phyloP scores from a whole-genome alignment of 495 filamentous ascomycete genomes.

The Hypomontagnella submonticulosa region DNA sequence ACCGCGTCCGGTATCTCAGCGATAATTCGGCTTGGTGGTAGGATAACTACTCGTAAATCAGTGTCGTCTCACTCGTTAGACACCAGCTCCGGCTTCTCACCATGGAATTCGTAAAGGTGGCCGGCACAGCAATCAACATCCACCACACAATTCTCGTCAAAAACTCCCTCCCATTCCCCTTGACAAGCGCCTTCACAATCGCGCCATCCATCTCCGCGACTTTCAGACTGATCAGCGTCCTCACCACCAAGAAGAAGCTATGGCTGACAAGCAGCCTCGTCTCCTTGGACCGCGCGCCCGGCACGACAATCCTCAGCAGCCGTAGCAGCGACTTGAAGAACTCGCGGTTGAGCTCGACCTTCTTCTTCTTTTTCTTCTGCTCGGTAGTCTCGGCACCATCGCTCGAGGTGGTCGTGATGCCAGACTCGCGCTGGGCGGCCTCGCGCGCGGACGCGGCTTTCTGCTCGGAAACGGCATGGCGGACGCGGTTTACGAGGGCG shows the following conservation, averaged over 20 bases:
- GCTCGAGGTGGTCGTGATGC: slow-evolving; percentile 60
- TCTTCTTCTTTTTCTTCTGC: slow-evolving; percentile 82
- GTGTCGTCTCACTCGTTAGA: not conserved
- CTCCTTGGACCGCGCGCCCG: slow-evolving; percentile 90
- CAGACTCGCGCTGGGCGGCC: slow-evolving; percentile 68
- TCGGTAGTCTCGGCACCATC: slow-evolving; percentile 57
- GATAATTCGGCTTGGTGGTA: slow-evolving; percentile 97
- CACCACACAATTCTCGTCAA: slow-evolving; percentile 92
- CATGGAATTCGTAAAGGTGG: slow-evolving; percentile 99
- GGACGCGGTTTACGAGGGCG: slow-evolving; percentile 87
- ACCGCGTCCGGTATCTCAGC: slow-evolving; percentile 87
- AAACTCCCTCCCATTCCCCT: slow-evolving; percentile 92
- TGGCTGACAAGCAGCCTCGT: slow-evolving; percentile 85
- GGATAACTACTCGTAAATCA: slow-evolving; percentile 69
- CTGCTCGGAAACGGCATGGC: slow-evolving; percentile 91
- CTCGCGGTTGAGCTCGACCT: slow-evolving; percentile 92
- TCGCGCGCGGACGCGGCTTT: slow-evolving; percentile 84
- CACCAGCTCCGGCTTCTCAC: slow-evolving; percentile 59
- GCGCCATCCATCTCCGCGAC: slow-evolving; percentile 95
- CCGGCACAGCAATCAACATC: slow-evolving; percentile 98
- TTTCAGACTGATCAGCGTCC: slow-evolving; percentile 92
- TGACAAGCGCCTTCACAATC: slow-evolving; percentile 88
- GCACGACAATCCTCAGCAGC: slow-evolving; percentile 86
- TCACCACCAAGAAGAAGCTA: slow-evolving; percentile 79
- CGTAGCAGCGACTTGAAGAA: slow-evolving; percentile 89